phyloP scores from a whole-genome alignment of 495 filamentous ascomycete genomes.

The Neurospora hispaniola region DNA sequence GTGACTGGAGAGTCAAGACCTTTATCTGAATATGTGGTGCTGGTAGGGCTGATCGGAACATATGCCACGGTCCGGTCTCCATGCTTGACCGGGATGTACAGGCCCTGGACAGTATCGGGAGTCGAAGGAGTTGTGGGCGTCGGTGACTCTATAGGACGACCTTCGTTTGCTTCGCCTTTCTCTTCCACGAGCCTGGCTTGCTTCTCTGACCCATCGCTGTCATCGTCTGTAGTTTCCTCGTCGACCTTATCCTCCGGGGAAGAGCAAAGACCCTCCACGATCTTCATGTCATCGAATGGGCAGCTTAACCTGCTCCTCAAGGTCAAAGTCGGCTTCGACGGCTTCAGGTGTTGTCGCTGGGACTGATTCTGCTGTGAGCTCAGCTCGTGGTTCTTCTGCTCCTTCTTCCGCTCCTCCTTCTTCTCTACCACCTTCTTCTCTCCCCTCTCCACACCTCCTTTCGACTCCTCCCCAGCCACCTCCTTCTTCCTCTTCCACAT shows the following conservation, averaged over 20 bases:
- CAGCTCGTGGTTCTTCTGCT: background rate
- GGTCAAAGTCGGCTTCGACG: background rate
- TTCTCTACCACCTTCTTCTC: background rate
- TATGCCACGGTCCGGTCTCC: background rate
- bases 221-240: background rate
- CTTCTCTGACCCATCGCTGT: background rate
- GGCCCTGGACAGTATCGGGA: background rate
- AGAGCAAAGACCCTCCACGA: background rate
- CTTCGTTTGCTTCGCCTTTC: background rate
- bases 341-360: background rate
- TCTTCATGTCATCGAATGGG: background rate
- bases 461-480: background rate
- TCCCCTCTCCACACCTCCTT: background rate
- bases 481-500: background rate
- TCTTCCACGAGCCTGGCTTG: background rate
- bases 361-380: background rate
- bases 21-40: background rate
- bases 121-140: background rate
- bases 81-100: background rate
- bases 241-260: background rate
- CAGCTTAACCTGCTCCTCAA: background rate
- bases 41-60: background rate
- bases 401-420: background rate
- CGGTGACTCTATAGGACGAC: background rate
- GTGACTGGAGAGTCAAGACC: background rate